Conservation (phyloP, 495 filamentous ascomycete genomes). For the Xylaria longipes region DNA sequence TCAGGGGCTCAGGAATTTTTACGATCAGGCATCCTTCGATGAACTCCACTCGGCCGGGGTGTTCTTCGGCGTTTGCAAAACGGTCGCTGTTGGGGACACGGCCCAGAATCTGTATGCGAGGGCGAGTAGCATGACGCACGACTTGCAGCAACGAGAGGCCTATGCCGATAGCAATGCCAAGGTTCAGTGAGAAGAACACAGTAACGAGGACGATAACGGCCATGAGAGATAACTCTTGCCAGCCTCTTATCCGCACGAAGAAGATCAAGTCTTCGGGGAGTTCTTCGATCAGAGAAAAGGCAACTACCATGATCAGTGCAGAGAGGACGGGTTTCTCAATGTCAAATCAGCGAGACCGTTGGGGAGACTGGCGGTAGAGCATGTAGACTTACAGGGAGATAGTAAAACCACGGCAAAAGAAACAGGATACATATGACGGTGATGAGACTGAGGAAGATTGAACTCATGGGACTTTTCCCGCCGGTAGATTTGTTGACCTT, state of each 20-base stretch:
- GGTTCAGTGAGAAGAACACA: constrained; percentile 86
- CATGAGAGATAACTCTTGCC: constrained; percentile 86
- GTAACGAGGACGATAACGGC: constrained; percentile 85
- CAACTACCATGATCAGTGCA: constrained; percentile 94
- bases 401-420: constrained; percentile 90
- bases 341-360: constrained; percentile 34
- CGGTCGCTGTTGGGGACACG: constrained; percentile 80
- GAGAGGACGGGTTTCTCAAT: constrained; percentile 90
- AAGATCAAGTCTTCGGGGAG: constrained; percentile 89
- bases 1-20: constrained; percentile 95
- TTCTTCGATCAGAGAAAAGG: constrained; percentile 93
- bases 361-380: background rate
- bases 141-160: constrained; percentile 87
- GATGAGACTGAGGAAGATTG: constrained; percentile 80
- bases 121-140: constrained; percentile 85
- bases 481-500: constrained; percentile 94
- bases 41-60: constrained; percentile 79
- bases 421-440: constrained; percentile 81
- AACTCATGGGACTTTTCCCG: constrained; percentile 91
- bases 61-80: constrained; percentile 89
- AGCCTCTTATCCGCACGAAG: constrained; percentile 85
- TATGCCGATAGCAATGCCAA: constrained; percentile 89
- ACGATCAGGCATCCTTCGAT: constrained; percentile 92
- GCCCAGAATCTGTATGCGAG: constrained; percentile 96
- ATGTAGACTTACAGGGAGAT: constrained; percentile 74